Percentiles rank a stretch among this genome's conserved stretches.
Evolutionary conservation across 345 rosid species (phyloP).

Genomic region (Rhodamnia rubescens): DNA sequence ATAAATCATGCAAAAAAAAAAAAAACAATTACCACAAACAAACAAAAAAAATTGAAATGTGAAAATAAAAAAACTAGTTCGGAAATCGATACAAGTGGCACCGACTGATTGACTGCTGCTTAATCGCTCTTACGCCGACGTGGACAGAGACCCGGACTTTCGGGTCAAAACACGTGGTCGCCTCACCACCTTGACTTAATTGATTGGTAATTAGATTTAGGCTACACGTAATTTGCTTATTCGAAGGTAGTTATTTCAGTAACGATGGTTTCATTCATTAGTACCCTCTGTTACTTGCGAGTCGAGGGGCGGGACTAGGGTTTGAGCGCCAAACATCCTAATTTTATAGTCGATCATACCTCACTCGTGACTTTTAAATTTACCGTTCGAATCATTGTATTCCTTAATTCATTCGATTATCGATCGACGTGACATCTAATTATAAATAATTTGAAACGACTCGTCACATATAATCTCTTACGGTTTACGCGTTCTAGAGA

Average conservation of each 20-base stretch:
- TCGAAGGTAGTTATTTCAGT: neutral
- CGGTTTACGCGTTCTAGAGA: neutral
- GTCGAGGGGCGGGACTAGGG: neutral
- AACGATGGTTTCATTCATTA: neutral
- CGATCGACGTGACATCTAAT: neutral
- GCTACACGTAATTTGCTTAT: neutral
- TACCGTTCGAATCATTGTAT: fast-evolving
- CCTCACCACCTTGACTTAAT: neutral
- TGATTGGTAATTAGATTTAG: neutral
- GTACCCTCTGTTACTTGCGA: too few relatives aligned
- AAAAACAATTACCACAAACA: neutral
- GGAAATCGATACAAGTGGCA: neutral
- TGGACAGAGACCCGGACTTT: neutral
- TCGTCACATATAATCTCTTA: neutral
- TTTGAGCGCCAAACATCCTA: neutral
- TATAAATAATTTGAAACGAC: neutral
- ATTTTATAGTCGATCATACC: fast-evolving
- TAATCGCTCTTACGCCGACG: neutral
- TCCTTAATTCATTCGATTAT: neutral
- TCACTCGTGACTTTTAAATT: fast-evolving
- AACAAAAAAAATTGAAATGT: neutral
- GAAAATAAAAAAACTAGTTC: neutral
- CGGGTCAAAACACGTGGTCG: slow-evolving; percentile 24
- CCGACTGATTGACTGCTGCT: neutral
- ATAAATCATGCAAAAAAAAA: neutral